Conservation (phyloP, 2,329 filamentous ascomycete species). For the Tolypocladium inflatum region DNA sequence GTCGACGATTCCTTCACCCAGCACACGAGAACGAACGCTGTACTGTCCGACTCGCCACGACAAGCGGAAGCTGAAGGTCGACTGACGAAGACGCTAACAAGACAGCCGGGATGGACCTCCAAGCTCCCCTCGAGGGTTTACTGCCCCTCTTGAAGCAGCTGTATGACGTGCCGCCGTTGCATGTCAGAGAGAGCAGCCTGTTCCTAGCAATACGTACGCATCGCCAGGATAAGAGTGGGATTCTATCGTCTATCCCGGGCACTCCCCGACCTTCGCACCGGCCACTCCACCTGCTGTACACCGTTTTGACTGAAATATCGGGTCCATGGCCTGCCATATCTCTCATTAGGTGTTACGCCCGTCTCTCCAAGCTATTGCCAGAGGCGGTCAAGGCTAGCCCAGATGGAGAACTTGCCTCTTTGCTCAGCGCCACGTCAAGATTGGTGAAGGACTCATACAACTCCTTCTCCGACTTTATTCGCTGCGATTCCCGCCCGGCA, state of each 20-base stretch:
- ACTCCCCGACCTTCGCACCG: slow-evolving; percentile 10
- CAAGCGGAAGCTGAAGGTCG: neutral
- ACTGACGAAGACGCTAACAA: neutral
- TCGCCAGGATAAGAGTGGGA: slow-evolving; percentile 7
- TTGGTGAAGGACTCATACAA: slow-evolving; percentile 20
- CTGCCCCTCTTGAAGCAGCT: slow-evolving; percentile 8
- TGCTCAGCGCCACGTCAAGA: slow-evolving; percentile 10
- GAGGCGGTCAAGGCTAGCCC: slow-evolving; percentile 21
- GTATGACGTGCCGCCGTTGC: slow-evolving; percentile 8
- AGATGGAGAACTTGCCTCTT: slow-evolving; percentile 3
- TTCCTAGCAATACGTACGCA: slow-evolving; percentile 4
- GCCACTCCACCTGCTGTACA: slow-evolving; percentile 15
- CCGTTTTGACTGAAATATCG: slow-evolving; percentile 13
- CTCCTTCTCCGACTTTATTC: slow-evolving; percentile 29
- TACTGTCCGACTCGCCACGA: neutral
- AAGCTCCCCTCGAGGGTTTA: slow-evolving; percentile 1
- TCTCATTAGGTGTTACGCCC: slow-evolving; percentile 22
- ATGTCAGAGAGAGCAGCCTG: slow-evolving; percentile 7
- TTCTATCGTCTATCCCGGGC: slow-evolving; percentile 13
- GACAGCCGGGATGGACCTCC: slow-evolving; percentile 6
- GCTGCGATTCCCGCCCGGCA: slow-evolving; percentile 14
- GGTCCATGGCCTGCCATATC: slow-evolving; percentile 17
- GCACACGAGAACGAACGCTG: neutral
- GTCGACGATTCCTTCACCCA: neutral
- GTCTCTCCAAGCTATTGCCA: slow-evolving; percentile 25